Conservation (phyloP, 306 rosid species). For the Fragaria ananassa region DNA sequence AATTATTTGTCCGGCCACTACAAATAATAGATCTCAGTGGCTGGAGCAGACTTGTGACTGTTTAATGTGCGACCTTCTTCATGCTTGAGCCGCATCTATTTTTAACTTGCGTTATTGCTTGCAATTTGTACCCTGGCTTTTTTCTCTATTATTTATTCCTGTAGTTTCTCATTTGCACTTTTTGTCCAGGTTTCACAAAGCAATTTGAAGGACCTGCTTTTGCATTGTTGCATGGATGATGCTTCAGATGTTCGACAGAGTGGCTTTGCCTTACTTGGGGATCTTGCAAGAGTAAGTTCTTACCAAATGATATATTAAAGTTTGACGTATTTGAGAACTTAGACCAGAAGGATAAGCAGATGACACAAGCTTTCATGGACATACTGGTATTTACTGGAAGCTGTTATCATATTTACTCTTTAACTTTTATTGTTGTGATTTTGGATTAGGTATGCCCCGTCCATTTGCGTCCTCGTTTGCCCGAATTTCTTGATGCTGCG, state of each 20-base stretch:
- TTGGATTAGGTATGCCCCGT: conserved; percentile 71
- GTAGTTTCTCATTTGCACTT: neutral
- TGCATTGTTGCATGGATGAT: conserved; percentile 84
- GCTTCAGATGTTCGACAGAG: conserved; percentile 95
- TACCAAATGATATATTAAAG: neutral
- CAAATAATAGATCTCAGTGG: neutral
- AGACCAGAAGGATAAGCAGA: neutral
- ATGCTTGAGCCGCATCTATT: neutral
- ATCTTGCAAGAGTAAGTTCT: conserved; percentile 91
- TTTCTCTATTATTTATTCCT: neutral
- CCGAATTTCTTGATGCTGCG: conserved; percentile 83
- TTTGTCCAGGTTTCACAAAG: conserved; percentile 67
- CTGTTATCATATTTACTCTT: neutral
- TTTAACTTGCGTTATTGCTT: neutral
- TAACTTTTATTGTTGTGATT: conserved; percentile 17
- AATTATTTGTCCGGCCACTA: neutral
- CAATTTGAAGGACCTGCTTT: conserved; percentile 78
- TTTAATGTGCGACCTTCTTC: neutral
- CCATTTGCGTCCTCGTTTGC: conserved; percentile 78
- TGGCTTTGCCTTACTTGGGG: conserved; percentile 95
- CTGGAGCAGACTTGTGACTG: neutral
- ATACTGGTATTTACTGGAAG: neutral
- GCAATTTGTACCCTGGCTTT: neutral
- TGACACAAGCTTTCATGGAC: conserved; percentile 10
- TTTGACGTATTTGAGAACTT: neutral